Evolutionary conservation across 306 rosid genomes (phyloP), one percentile per base, ranked within the genome.

Genomic region (Lathyrus tuberosus): DNA sequence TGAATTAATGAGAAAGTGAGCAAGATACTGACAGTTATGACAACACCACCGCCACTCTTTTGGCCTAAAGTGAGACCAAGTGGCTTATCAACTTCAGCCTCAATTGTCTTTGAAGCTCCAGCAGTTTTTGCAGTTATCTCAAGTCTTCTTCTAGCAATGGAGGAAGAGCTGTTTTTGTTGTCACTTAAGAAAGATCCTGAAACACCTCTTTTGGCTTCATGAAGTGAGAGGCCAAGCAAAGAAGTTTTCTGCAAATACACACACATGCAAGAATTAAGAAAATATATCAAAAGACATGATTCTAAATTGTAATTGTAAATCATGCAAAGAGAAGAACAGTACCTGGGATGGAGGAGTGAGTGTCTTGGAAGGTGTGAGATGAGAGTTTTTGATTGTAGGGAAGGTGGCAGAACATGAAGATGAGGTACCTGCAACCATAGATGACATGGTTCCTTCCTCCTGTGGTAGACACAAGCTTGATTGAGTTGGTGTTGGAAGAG

Each of bases 21-120:
- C 8, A 30, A 40, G 65, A 40, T 30, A 71, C 92, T 84, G 26
- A 94, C 99, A 4, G 95, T 86, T 82, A 94, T 80, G 79, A 88
- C 81, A 65, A 94, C 95, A 9, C 83, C 87, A 4, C 99, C 92
- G 41, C 85, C 86, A 28, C 90, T 12, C 69, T 94, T 94, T 81
- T 91, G 99, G 30, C 99, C 99, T 84, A 94, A 76, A 58, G 99
- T 91, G 78, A 94, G 95, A 59, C 99, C 99, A 69, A 94, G 88
- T 44, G 99, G 99, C 83, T 94, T 94, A 69, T 94, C 99, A 53
- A 94, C 97, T 20, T 94, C 99, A 4, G 8, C 97, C 83, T 94
- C 99, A 18, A 94, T 86, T 26, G 72, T 67, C 89, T 91, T 94
- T 2, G 97, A 67, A 77, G 97, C 95, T 10, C 97, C 97, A 24